A percentile compares a stretch with the other conserved stretches of the same genome.
Conservation (phyloP, 2,329 filamentous ascomycete species). For the Karstenula rhodostoma region DNA sequence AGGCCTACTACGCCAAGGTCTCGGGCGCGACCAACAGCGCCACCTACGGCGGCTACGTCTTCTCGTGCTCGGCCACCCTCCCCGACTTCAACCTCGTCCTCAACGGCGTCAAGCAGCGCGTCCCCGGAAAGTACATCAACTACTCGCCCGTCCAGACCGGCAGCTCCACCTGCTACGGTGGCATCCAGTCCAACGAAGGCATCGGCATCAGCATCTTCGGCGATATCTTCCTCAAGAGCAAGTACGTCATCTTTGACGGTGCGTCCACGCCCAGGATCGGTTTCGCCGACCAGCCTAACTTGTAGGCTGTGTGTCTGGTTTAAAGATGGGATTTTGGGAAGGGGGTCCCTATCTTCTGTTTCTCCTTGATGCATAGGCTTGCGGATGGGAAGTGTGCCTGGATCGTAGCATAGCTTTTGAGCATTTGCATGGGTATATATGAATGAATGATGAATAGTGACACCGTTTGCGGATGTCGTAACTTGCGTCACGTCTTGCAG, state of each 20-base stretch:
- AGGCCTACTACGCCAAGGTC: slow-evolving; percentile 68
- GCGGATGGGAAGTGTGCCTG: no score
- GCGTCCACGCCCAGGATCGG: slow-evolving; percentile 51
- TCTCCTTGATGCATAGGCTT: no score
- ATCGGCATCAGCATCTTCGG: slow-evolving; percentile 75
- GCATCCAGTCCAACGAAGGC: slow-evolving; percentile 71
- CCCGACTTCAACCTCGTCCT: slow-evolving; percentile 65
- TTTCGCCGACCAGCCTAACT: slow-evolving; percentile 52
- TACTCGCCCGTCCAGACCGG: slow-evolving; percentile 54
- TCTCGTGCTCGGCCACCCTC: slow-evolving; percentile 60
- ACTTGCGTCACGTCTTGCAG: no score
- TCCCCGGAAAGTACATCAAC: slow-evolving; percentile 65
- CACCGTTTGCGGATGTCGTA: no score
- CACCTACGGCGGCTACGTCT: slow-evolving; percentile 62
- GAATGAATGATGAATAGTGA: no score
- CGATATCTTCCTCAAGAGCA: slow-evolving; percentile 79
- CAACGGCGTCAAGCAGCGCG: slow-evolving; percentile 57
- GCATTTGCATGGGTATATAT: no score
- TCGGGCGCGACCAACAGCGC: slow-evolving; percentile 58
- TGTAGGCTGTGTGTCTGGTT: slow-evolving; percentile 18
- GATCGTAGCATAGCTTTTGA: no score
- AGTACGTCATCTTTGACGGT: slow-evolving; percentile 70
- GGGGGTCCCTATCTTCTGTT: not conserved
- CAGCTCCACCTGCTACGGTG: slow-evolving; percentile 72
- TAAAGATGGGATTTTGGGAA: not conserved